Conservation (phyloP, 2,329 filamentous ascomycete species). For the Aspergillus puulaauensis region DNA sequence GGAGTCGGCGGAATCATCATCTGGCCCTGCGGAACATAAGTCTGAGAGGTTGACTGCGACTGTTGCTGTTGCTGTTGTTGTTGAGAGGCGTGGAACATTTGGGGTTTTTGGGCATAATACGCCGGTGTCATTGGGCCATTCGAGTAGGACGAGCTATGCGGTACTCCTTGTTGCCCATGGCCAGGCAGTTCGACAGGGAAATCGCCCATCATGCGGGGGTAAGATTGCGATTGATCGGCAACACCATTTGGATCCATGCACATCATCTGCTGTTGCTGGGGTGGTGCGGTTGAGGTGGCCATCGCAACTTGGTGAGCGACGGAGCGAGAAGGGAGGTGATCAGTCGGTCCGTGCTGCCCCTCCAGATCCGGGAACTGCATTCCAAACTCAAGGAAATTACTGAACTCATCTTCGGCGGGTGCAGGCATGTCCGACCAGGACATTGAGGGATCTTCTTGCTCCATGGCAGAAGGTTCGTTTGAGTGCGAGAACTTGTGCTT, state of each 20-base stretch:
- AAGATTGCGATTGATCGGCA: constrained; percentile 25
- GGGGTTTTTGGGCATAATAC: constrained; percentile 33
- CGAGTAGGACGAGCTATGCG: constrained; percentile 32
- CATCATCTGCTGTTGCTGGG: constrained; percentile 23
- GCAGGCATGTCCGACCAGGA: constrained; percentile 36
- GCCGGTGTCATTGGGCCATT: constrained; percentile 31
- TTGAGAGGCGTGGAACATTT: constrained; percentile 18
- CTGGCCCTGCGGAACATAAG: constrained; percentile 32
- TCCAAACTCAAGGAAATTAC: constrained; percentile 50
- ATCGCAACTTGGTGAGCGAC: constrained; percentile 33
- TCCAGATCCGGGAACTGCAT: constrained; percentile 47
- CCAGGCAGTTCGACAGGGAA: constrained; percentile 33
- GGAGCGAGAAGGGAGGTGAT: constrained; percentile 34
- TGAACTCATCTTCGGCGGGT: constrained; percentile 48
- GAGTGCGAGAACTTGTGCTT: neutral
- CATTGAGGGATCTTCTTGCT: constrained; percentile 35
- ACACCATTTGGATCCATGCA: constrained; percentile 30
- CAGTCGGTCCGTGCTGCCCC: constrained; percentile 38
- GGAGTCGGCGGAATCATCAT: constrained; percentile 48
- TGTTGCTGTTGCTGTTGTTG: constrained; percentile 26
- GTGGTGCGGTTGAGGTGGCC: constrained; percentile 29
- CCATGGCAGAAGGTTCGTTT: constrained; percentile 28
- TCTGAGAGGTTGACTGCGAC: constrained; percentile 25
- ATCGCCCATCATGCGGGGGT: constrained; percentile 34
- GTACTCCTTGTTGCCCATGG: constrained; percentile 22